phyloP scores from a whole-genome alignment of 352 stramenopile genomes.

The Globisporangium okanoganense region DNA sequence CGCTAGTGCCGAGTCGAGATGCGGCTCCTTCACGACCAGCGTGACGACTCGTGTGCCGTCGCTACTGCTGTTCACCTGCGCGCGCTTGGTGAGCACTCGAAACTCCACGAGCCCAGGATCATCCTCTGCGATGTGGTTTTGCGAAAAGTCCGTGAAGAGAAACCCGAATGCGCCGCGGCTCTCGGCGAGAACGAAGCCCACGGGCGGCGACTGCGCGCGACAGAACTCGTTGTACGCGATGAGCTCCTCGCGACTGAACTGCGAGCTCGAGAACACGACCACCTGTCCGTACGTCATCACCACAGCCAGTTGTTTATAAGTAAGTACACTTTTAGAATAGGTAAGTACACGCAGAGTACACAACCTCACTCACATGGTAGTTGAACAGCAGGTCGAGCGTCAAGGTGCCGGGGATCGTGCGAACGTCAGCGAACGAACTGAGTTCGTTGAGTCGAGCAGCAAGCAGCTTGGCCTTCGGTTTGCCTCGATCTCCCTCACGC shows the following conservation, averaged over 20 bases:
- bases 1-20: conserved; percentile 8
- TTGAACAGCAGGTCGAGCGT: conserved; percentile 38
- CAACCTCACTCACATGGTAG: conserved; percentile 30
- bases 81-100: conserved; percentile 13
- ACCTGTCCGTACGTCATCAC: conserved; percentile 16
- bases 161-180: conserved; percentile 31
- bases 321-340: background rate
- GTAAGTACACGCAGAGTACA: background rate
- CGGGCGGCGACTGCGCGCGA: conserved; percentile 27
- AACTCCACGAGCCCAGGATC: conserved; percentile 20
- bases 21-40: conserved; percentile 18
- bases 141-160: conserved; percentile 36
- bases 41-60: conserved; percentile 1
- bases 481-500: conserved; percentile 24
- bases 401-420: conserved; percentile 26
- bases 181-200: conserved; percentile 36
- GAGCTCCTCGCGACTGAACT: conserved; percentile 32
- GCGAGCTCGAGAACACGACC: conserved; percentile 34
- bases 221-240: conserved; percentile 53
- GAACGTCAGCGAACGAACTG: conserved; percentile 24
- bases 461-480: conserved; percentile 28
- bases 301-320: background rate
- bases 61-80: conserved; percentile 5
- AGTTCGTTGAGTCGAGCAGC: conserved; percentile 25
- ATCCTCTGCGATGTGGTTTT: conserved; percentile 9